Evolutionary conservation across 306 rosid species (phyloP).

Genomic region (Trifolium repens): DNA sequence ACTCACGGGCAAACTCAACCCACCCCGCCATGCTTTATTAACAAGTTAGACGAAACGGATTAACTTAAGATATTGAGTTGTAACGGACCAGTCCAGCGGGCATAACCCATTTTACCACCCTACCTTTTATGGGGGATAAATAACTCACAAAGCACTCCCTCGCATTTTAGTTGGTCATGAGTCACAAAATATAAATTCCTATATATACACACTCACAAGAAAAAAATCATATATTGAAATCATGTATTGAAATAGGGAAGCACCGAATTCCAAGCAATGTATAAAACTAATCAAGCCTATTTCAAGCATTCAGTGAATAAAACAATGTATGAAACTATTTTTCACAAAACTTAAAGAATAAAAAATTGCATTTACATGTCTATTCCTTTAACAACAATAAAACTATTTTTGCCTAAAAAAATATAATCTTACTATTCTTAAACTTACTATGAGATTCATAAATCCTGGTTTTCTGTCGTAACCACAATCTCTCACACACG

Average conservation of each 20-base stretch:
- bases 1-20: no score
- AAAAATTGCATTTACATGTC: conserved; percentile 11
- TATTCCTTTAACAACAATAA: not conserved
- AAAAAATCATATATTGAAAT: no score
- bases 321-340: not conserved
- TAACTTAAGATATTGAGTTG: no score
- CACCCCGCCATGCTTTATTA: no score
- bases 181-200: conserved; percentile 13
- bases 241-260: not conserved
- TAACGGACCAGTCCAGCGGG: no score
- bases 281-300: conserved; percentile 28
- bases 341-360: not conserved
- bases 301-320: conserved; percentile 15
- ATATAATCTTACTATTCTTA: conserved; percentile 4
- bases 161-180: no score
- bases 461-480: not conserved
- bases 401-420: not conserved
- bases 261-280: conserved; percentile 1
- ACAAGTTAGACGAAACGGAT: no score
- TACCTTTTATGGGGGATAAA: no score
- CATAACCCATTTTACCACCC: no score
- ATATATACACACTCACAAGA: not conserved
- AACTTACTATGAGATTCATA: not conserved
- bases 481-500: not conserved
- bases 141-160: no score